Conservation (phyloP, 2,329 filamentous ascomycete genomes). For the Neophaeococcomyces aloes region DNA sequence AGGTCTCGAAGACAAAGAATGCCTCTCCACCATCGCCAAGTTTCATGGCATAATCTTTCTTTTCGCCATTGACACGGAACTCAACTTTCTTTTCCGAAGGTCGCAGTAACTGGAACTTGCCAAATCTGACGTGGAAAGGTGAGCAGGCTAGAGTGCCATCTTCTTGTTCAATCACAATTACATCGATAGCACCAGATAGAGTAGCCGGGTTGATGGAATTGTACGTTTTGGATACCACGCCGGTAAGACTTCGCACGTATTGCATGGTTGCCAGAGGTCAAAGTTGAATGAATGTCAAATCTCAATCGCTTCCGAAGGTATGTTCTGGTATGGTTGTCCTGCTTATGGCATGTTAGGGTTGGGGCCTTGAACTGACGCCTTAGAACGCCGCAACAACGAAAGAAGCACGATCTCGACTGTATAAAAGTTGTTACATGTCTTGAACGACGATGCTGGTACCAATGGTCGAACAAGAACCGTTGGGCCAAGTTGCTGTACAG, state of each 20-base stretch:
- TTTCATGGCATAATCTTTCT: conserved; percentile 96
- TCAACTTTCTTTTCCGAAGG: conserved; percentile 99
- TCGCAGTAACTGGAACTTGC: conserved; percentile 90
- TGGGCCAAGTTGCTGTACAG: too few species aligned
- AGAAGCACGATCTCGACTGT: not conserved
- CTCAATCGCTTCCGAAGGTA: not conserved
- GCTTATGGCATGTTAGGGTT: conserved; percentile 2
- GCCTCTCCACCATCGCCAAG: conserved; percentile 93
- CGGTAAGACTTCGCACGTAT: conserved; percentile 92
- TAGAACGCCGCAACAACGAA: conserved; percentile 2
- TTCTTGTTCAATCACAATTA: conserved; percentile 93
- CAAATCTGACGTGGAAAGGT: conserved; percentile 96
- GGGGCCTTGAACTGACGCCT: conserved; percentile 4
- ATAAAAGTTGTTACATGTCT: not conserved
- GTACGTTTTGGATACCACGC: conserved; percentile 96
- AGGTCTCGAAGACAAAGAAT: conserved; percentile 97
- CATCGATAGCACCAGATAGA: conserved; percentile 93
- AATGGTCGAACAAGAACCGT: too few species aligned
- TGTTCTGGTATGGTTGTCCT: not conserved
- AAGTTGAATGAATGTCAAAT: conserved; percentile 3
- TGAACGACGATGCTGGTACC: not conserved
- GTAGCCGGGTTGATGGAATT: conserved; percentile 98
- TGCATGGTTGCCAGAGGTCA: conserved; percentile 53
- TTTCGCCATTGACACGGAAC: conserved; percentile 84
- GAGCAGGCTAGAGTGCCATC: conserved; percentile 81